Conservation (phyloP, 139 green algal species). For the Medakamo hakoo region DNA sequence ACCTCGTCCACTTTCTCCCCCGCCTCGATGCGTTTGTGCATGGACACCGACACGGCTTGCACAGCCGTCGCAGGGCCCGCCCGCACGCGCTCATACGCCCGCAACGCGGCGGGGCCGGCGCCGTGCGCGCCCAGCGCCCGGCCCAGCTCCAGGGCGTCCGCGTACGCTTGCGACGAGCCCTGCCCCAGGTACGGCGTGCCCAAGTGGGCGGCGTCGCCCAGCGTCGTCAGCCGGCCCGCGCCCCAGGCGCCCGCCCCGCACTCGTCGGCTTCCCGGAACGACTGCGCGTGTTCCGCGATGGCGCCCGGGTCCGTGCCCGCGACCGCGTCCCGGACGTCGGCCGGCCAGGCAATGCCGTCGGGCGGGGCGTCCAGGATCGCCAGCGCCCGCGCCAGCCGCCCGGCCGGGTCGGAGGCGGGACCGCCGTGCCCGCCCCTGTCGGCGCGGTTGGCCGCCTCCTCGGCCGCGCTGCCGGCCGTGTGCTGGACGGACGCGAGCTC, state of each 20-base stretch:
- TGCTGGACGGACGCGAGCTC: conserved; percentile 6
- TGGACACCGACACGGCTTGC: not conserved
- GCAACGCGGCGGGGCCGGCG: not conserved
- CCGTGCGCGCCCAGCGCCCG: conserved; percentile 3
- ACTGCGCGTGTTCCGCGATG: conserved; percentile 9
- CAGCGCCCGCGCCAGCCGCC: not conserved
- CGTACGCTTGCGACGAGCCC: conserved; percentile 4
- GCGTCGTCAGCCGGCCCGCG: conserved; percentile 1
- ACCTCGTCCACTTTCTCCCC: not conserved
- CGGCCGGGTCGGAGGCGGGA: not conserved
- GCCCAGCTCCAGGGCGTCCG: conserved; percentile 9
- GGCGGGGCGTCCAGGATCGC: not conserved
- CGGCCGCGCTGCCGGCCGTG: not conserved
- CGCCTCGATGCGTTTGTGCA: not conserved
- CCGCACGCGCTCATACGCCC: not conserved
- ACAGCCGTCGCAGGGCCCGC: not conserved
- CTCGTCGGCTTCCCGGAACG: not conserved
- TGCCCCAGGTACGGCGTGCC: conserved; percentile 2
- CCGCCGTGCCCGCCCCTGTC: conserved; percentile 1
- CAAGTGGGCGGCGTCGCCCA: conserved; percentile 12
- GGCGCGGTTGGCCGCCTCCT: not conserved
- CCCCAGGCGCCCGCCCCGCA: not conserved
- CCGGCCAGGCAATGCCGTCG: not conserved
- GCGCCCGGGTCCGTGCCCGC: not conserved
- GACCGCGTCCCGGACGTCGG: not conserved